Conservation (phyloP, 2,329 filamentous ascomycete genomes). For the Stemphylium beticola region DNA sequence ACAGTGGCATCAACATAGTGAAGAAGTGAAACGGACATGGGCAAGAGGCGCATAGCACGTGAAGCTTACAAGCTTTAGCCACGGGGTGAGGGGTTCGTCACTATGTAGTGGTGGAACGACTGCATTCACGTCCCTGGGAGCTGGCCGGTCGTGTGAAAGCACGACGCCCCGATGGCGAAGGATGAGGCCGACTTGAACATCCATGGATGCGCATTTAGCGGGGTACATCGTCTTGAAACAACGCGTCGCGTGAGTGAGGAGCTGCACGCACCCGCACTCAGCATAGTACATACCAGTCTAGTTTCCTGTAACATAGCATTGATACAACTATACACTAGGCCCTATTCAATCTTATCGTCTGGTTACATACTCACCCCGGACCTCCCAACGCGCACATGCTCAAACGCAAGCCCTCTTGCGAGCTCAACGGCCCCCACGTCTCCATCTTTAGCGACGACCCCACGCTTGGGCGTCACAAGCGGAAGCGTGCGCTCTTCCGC, state of each 20-base stretch:
- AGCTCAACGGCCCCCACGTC: slow-evolving; percentile 23
- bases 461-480: slow-evolving; percentile 24
- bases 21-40: slow-evolving; percentile 55
- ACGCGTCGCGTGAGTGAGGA: slow-evolving; percentile 20
- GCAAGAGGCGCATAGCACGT: background rate
- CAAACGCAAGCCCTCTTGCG: slow-evolving; percentile 32
- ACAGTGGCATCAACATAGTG: slow-evolving; percentile 74
- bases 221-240: slow-evolving; percentile 10
- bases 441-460: slow-evolving; percentile 31
- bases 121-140: no score
- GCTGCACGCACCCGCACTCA: slow-evolving; percentile 14
- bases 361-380: background rate
- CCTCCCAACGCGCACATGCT: slow-evolving; percentile 21
- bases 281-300: background rate
- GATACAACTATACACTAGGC: slow-evolving; percentile 8
- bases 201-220: background rate
- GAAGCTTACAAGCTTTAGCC: background rate
- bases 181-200: background rate
- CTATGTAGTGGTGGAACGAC: no score
- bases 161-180: no score
- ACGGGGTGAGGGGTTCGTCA: no score
- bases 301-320: background rate
- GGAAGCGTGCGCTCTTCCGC: slow-evolving; percentile 31
- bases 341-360: slow-evolving; percentile 1
- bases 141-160: no score